Evolutionary conservation across 2,329 filamentous ascomycete species (phyloP).

Genomic region (Knufia fluminis): DNA sequence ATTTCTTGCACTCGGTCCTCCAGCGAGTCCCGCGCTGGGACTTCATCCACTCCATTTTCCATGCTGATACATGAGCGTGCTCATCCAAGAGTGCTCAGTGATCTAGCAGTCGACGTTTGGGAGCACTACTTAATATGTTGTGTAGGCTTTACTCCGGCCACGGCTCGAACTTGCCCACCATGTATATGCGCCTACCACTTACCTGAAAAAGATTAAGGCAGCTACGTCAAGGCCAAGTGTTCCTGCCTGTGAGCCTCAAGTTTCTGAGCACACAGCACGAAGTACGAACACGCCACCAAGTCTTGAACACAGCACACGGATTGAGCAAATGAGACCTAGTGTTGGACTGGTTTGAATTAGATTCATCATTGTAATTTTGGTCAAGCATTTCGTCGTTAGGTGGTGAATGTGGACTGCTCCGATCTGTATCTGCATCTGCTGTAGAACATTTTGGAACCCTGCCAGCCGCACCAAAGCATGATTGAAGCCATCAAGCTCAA

Average conservation of each 20-base stretch:
- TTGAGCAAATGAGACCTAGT: no score
- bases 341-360: background rate
- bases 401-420: slow-evolving; percentile 2
- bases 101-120: background rate
- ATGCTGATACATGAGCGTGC: background rate
- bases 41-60: slow-evolving; percentile 4
- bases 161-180: background rate
- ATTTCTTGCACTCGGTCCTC: slow-evolving; percentile 5
- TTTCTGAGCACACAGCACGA: background rate
- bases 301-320: no score
- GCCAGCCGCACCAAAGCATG: background rate
- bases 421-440: slow-evolving; percentile 2
- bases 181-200: background rate
- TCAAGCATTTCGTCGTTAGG: slow-evolving; percentile 4
- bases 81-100: background rate
- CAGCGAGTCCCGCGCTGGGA: background rate
- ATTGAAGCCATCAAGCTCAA: background rate
- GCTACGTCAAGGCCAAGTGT: background rate
- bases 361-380: slow-evolving; percentile 8
- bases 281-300: no score
- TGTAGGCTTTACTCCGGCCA: background rate
- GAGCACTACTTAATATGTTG: background rate
- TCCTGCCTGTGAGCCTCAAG: background rate
- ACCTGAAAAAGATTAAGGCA: background rate
- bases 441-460: background rate